phyloP scores from a whole-genome alignment of 331 rosid genomes.

The Malus hybrid region DNA sequence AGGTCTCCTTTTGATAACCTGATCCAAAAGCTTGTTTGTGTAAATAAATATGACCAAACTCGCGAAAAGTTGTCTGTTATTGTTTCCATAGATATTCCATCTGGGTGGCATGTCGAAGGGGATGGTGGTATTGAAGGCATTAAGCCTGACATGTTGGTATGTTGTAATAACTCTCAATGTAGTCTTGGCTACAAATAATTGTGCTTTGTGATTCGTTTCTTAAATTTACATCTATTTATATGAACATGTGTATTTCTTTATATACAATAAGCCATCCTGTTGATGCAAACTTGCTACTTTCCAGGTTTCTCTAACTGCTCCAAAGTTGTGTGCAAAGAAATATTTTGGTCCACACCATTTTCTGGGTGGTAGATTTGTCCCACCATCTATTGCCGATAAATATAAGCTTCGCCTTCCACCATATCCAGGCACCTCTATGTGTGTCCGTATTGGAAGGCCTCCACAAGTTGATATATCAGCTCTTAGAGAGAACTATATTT shows the following conservation, averaged over 20 bases:
- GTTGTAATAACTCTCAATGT: slow-evolving; percentile 14
- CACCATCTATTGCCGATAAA: slow-evolving; percentile 68
- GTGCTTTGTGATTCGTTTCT: background rate
- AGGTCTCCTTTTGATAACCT: slow-evolving; percentile 89
- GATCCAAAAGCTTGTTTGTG: slow-evolving; percentile 55
- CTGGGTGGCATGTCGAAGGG: slow-evolving; percentile 99
- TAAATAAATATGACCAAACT: slow-evolving; percentile 29
- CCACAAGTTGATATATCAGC: slow-evolving; percentile 76
- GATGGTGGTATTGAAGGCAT: slow-evolving; percentile 60
- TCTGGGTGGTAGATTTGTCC: slow-evolving; percentile 94
- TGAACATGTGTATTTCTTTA: background rate
- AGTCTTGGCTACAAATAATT: background rate
- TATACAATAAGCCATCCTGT: slow-evolving; percentile 1
- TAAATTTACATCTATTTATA: background rate
- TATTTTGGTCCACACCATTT: slow-evolving; percentile 85
- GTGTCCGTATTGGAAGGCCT: slow-evolving; percentile 81
- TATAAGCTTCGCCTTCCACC: slow-evolving; percentile 79
- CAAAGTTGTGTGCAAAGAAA: slow-evolving; percentile 82
- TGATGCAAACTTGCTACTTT: slow-evolving; percentile 7
- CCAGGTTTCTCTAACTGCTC: slow-evolving; percentile 95
- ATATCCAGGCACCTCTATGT: slow-evolving; percentile 86
- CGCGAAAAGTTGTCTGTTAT: slow-evolving; percentile 36
- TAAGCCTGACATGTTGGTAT: slow-evolving; percentile 94
- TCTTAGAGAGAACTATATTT: slow-evolving; percentile 86
- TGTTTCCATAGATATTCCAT: slow-evolving; percentile 89